Conservation (phyloP, 2,329 filamentous ascomycete species). For the Penicillium sp. region DNA sequence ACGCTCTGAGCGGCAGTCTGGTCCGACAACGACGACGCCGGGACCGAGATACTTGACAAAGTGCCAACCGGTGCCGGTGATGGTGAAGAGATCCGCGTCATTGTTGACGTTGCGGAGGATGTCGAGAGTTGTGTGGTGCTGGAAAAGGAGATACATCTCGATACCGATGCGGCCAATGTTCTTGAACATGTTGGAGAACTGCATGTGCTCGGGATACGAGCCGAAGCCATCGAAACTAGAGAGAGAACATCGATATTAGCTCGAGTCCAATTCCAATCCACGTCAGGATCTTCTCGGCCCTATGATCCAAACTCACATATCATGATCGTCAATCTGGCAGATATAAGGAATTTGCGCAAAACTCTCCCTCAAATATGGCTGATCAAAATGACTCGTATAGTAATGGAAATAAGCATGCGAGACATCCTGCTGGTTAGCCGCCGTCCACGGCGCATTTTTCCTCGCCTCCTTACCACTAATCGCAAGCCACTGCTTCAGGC, state of each 20-base stretch:
- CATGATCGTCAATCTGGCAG: constrained; percentile 91
- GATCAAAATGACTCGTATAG: constrained; percentile 97
- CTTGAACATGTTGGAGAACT: constrained; percentile 95
- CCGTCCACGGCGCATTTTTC: constrained; percentile 88
- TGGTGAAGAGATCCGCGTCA: constrained; percentile 90
- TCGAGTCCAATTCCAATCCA: not conserved
- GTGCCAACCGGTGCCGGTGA: constrained; percentile 97
- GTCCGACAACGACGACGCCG: constrained; percentile 83
- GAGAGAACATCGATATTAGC: constrained; percentile 18
- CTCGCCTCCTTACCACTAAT: constrained; percentile 92
- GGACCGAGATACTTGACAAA: constrained; percentile 97
- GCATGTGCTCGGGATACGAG: constrained; percentile 98
- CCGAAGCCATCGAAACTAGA: constrained; percentile 92
- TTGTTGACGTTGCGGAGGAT: constrained; percentile 86
- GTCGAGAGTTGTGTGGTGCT: constrained; percentile 95
- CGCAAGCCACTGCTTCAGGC: constrained; percentile 91
- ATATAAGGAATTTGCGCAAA: constrained; percentile 97
- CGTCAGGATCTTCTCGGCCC: too few relatives aligned
- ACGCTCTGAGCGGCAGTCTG: constrained; percentile 88
- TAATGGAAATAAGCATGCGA: constrained; percentile 98
- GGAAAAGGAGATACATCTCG: constrained; percentile 97
- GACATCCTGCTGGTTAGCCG: constrained; percentile 92
- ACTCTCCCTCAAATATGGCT: constrained; percentile 89
- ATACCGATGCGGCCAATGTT: constrained; percentile 95
- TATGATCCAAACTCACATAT: constrained; percentile 72